Base-by-base conservation (phyloP, 805 yeast species). In the Cyberlindnera galapagoensis region DNA sequence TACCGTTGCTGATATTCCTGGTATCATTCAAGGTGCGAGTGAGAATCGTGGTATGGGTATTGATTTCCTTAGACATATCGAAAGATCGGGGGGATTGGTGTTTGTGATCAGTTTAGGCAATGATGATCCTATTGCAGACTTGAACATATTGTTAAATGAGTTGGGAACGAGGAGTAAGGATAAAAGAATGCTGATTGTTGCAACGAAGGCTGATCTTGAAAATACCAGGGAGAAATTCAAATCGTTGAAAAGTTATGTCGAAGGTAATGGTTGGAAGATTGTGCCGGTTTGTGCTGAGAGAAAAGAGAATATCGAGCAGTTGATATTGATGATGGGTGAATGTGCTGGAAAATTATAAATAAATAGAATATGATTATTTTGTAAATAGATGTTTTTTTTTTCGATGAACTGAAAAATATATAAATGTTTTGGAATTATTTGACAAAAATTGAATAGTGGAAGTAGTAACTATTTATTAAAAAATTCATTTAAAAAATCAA, bases 1-100 rank as follows among this genome's bases (percentile, higher is more conserved):
- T 54, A 84, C 96, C 0, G 97, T 92, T 2, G 97, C 97, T 2
- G 98, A 92, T 61, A 92, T 92, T 36, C 98, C 98, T 0, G 98
- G 98, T 6, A 81, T 92, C 27, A 82, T 92, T 38, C 70, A 77
- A 54, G 97, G 95, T 6, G 97, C 98, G 0, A 70, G 76, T 7
- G 62, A 75, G 29, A 83, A 88, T 51, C 79, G 71, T 52, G 98
- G 98, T 2, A 79, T 92, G 83, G 98, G 98, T 0, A 65, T 86
- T 30, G 96, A 87, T 41, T 92, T 92, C 56, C 60, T 92, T 42
- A 69, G 96, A 34, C 98, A 92, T 54, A 76, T 92, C 28, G 97
- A 92, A 57, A 69, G 98, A 42, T 82, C 95, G 5, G 80, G 81
- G 11, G 95, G 96, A 0, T 59, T 92, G 34, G 94, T 82, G 4